Conservation (phyloP, 805 yeast genomes). For the Metschnikowia cerradonensis region DNA sequence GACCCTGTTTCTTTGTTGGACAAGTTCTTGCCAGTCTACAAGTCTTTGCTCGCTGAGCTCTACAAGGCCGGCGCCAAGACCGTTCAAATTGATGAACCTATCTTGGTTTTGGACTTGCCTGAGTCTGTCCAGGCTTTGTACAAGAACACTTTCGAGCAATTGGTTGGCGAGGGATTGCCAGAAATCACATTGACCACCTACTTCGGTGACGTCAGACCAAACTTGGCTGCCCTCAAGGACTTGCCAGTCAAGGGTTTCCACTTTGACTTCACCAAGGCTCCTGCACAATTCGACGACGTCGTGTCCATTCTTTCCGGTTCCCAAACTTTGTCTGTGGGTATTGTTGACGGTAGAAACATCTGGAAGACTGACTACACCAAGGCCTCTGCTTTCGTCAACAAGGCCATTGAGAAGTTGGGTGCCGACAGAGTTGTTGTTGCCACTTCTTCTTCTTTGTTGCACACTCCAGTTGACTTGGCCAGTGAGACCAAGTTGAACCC, state of each 20-base stretch:
- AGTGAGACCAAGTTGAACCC: conserved; percentile 89
- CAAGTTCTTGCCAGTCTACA: conserved; percentile 90
- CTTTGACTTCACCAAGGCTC: conserved; percentile 92
- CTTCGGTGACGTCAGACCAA: conserved; percentile 98
- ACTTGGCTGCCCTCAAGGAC: conserved; percentile 80
- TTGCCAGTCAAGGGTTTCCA: conserved; percentile 95
- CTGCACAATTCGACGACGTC: conserved; percentile 91
- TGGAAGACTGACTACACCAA: conserved; percentile 95
- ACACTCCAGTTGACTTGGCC: conserved; percentile 95
- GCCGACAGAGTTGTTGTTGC: conserved; percentile 83
- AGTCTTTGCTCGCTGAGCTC: conserved; percentile 81
- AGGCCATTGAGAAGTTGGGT: conserved; percentile 83
- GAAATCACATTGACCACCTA: conserved; percentile 82
- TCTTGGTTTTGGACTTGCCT: conserved; percentile 89
- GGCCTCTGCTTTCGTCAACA: conserved; percentile 76
- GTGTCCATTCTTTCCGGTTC: conserved; percentile 57
- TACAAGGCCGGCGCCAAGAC: conserved; percentile 91
- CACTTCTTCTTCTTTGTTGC: conserved; percentile 94
- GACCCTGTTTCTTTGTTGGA: conserved; percentile 88
- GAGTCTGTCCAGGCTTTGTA: conserved; percentile 77
- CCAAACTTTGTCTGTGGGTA: conserved; percentile 91
- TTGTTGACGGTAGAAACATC: conserved; percentile 98
- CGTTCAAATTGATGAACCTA: conserved; percentile 98
- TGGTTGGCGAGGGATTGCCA: conserved; percentile 66
- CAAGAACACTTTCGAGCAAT: conserved; percentile 80